Conservation (phyloP, 1,284 basidiomycete genomes). For the Rhizoctonia solani region DNA sequence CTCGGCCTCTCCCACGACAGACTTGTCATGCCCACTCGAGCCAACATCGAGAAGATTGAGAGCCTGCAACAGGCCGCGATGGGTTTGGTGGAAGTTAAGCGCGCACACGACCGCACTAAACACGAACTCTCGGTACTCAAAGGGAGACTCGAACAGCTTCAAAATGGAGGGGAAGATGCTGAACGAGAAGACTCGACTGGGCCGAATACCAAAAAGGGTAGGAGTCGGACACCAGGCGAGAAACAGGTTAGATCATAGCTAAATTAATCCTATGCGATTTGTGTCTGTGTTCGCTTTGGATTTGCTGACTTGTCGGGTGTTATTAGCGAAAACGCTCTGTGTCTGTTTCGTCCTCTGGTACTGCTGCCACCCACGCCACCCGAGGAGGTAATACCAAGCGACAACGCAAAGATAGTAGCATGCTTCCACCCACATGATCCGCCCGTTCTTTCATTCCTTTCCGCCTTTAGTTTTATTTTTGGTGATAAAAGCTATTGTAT, state of each 20-base stretch:
- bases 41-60: constrained; percentile 75
- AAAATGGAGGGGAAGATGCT: constrained; percentile 47
- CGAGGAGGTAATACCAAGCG: constrained; percentile 60
- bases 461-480: too few species aligned
- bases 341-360: constrained; percentile 67
- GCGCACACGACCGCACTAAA: constrained; percentile 81
- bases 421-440: neutral
- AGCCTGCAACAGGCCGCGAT: constrained; percentile 70
- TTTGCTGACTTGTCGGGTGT: constrained; percentile 25
- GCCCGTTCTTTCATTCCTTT: neutral
- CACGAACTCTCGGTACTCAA: constrained; percentile 77
- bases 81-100: constrained; percentile 82
- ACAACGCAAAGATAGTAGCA: constrained; percentile 49
- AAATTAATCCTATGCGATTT: neutral
- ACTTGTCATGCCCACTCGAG: constrained; percentile 88
- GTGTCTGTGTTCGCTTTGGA: neutral
- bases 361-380: constrained; percentile 56
- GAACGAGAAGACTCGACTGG: constrained; percentile 42
- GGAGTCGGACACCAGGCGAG: constrained; percentile 29
- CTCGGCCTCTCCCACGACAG: constrained; percentile 72
- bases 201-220: constrained; percentile 7
- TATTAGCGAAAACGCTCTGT: constrained; percentile 38
- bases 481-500: too few species aligned
- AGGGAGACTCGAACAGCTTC: constrained; percentile 64
- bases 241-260: constrained; percentile 23